Base-by-base conservation (phyloP, 169 alveolate species). In the Plasmodium gallinaceum region DNA sequence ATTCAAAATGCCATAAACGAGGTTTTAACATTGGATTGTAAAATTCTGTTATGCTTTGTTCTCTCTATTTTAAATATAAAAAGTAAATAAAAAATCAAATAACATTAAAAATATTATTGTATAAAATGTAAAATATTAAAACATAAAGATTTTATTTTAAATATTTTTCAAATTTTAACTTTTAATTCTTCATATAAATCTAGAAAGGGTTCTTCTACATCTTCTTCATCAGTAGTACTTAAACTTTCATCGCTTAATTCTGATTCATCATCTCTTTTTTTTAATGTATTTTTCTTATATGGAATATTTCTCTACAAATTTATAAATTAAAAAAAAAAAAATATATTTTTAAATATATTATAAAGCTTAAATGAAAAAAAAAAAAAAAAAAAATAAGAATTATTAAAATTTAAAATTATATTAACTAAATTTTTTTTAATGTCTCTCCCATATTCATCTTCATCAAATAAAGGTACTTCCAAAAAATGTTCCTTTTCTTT, bases 401-500 rank as follows among this genome's bases (percentile, higher is more conserved):
- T 4, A 14, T 57, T 54, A 26, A 26, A n/a, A n/a, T n/a, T n/a
- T 26, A 39, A 45, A n/a, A n/a, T n/a, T 54, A 64, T 16, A 46
- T 62, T 80, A 68, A 80, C 90, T 76, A 86, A 58, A 14, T 61
- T 58, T 20, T 62, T 86, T 70, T 86, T 71, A 62, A 86, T 71
- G 24, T 42, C 46, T 24, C 52, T 73, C 18, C 87, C 92, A 70
- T 52, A 24, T 7, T 86, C 74, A 64, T 86, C 92, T 60, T 86
- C 92, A 70, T 86, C 92, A 65, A 86, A 86, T 48, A 86, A 64
- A 10, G 92, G 92, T 12, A 86, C 92, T 73, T 86, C 92, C 45
- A 86, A 71, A 70, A 86, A 86, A 71, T 86, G 92, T 5, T 69
- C 78, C 24, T 58, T 71, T 80, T 24, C 37, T 60, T 80, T 66